Percentiles rank a stretch among this genome's conserved stretches.
These are phyloP conservation scores for Petrea volubilis DNA, from an alignment of 257 asterid species.

Conservation along the genomic window DNA sequence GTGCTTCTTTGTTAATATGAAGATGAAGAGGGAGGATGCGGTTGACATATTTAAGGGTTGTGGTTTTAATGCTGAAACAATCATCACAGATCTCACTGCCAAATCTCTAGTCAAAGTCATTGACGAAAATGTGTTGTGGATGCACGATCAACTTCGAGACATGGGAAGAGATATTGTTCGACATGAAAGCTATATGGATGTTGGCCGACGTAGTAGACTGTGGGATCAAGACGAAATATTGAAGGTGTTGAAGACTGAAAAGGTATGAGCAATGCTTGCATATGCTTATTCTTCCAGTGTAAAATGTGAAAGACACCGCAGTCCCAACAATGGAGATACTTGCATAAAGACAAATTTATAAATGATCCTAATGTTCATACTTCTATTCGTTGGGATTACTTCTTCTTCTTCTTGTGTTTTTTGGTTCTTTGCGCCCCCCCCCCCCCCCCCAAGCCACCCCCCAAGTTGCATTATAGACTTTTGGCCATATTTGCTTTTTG, in stretches of 20 bases:
- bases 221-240: slow-evolving; percentile 33
- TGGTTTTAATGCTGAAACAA: slow-evolving; percentile 25
- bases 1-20: slow-evolving; percentile 33
- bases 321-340: no score
- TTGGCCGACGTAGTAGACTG: slow-evolving; percentile 31
- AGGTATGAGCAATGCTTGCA: not conserved
- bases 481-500: not conserved
- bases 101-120: slow-evolving; percentile 31
- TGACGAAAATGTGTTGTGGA: slow-evolving; percentile 30
- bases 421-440: no score
- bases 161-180: slow-evolving; percentile 42
- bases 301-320: no score
- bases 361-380: no score
- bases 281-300: not conserved
- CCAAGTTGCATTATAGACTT: not conserved
- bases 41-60: slow-evolving; percentile 33
- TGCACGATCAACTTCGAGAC: slow-evolving; percentile 40
- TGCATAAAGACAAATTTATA: no score
- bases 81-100: slow-evolving; percentile 21
- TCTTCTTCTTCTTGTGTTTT: no score
- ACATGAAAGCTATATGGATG: slow-evolving; percentile 4
- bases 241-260: slow-evolving; percentile 26
- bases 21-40: slow-evolving; percentile 29
- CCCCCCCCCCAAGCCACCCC: no score
- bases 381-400: no score